Evolutionary conservation across 192 early-diverging fungal species (phyloP).

Genomic region (Coemansia sp.): DNA sequence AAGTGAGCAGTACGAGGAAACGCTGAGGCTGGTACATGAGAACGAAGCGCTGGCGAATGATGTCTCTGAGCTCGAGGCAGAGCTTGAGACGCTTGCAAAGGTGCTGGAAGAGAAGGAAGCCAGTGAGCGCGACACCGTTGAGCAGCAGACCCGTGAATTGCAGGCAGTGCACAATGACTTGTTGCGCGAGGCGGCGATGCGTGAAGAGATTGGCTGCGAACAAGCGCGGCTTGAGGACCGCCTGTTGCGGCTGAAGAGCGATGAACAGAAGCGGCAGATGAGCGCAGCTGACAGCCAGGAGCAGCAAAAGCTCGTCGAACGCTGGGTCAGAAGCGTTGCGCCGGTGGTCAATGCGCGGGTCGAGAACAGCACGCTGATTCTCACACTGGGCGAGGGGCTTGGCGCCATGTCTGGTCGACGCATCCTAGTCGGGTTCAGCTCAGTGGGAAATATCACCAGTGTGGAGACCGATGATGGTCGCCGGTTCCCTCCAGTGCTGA

Average conservation of each 20-base stretch:
- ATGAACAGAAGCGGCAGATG: constrained; percentile 46
- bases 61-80: constrained; percentile 33
- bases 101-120: constrained; percentile 40
- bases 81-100: constrained; percentile 26
- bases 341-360: constrained; percentile 44
- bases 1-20: constrained; percentile 29
- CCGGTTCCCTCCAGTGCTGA: constrained; percentile 35
- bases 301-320: constrained; percentile 44
- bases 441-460: constrained; percentile 31
- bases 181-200: constrained; percentile 41
- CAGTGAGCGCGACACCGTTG: constrained; percentile 31
- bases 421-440: constrained; percentile 42
- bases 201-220: constrained; percentile 45
- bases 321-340: constrained; percentile 44
- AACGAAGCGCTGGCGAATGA: constrained; percentile 33
- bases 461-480: constrained; percentile 48
- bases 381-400: constrained; percentile 46
- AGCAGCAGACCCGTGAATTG: constrained; percentile 52
- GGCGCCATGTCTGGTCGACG: constrained; percentile 45
- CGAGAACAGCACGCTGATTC: constrained; percentile 45
- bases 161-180: constrained; percentile 50
- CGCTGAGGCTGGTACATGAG: constrained; percentile 8
- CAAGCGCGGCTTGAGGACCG: constrained; percentile 33
- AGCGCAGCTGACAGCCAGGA: constrained; percentile 46
- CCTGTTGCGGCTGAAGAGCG: constrained; percentile 39